Percentiles rank a stretch among this genome's conserved stretches.
These are phyloP conservation scores for Candida lessepsii DNA, from an alignment of 805 yeast genomes.

Conservation along the genomic window DNA sequence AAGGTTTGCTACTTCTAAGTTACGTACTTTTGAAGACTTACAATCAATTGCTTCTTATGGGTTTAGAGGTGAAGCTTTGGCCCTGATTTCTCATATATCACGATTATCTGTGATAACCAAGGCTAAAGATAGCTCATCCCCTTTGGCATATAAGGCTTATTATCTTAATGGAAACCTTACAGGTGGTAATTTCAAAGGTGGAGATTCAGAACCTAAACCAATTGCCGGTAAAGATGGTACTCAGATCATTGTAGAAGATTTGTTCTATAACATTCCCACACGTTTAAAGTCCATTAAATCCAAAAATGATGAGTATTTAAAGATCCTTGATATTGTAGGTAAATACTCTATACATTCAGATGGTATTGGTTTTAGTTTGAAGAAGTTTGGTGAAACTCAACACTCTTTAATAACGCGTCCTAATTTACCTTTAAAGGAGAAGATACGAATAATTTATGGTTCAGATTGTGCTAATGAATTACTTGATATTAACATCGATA, in stretches of 20 bases:
- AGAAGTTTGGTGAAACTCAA: slow-evolving; percentile 73
- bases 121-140: slow-evolving; percentile 41
- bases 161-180: slow-evolving; percentile 65
- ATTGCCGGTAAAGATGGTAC: slow-evolving; percentile 90
- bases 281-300: slow-evolving; percentile 66
- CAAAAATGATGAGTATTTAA: slow-evolving; percentile 69
- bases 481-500: slow-evolving; percentile 42
- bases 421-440: slow-evolving; percentile 51
- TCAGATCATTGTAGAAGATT: slow-evolving; percentile 77
- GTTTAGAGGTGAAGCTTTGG: slow-evolving; percentile 94
- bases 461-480: slow-evolving; percentile 64
- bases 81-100: slow-evolving; percentile 88
- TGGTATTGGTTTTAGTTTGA: slow-evolving; percentile 73
- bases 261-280: slow-evolving; percentile 85
- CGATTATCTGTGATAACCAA: slow-evolving; percentile 80
- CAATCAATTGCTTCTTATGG: slow-evolving; percentile 76
- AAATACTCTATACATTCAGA: slow-evolving; percentile 76
- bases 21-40: slow-evolving; percentile 72
- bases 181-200: slow-evolving; percentile 40
- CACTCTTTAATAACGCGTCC: slow-evolving; percentile 62
- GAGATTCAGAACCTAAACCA: slow-evolving; percentile 54
- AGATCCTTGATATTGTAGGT: slow-evolving; percentile 79
- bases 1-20: slow-evolving; percentile 89
- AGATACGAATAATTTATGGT: slow-evolving; percentile 76
- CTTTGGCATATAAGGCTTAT: slow-evolving; percentile 70